These are phyloP conservation scores for Erodium chrysanthum DNA, from an alignment of 441 rosid genomes.

Conservation along the genomic window DNA sequence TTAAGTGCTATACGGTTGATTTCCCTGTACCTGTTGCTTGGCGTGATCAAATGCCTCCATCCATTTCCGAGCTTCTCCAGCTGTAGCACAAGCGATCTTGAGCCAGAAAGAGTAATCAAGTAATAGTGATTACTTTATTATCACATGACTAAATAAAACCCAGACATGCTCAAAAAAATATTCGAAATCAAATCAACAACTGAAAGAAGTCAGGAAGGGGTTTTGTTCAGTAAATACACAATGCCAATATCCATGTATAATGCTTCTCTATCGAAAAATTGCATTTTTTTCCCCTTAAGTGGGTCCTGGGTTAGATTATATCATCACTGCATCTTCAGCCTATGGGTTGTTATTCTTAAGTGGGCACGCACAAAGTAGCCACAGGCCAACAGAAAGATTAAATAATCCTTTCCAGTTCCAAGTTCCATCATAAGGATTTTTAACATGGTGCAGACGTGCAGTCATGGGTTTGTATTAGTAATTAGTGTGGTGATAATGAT, in stretches of 20 bases:
- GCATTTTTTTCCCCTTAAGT: not conserved
- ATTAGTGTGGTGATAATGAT: not conserved
- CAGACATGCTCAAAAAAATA: not conserved
- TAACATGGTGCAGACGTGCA: not conserved
- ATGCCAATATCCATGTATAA: not conserved
- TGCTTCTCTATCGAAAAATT: not conserved
- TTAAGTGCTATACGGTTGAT: constrained; percentile 11
- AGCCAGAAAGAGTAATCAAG: constrained; percentile 20
- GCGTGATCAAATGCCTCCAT: constrained; percentile 91
- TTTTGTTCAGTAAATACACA: not conserved
- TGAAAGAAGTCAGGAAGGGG: not conserved
- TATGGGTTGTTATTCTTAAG: not conserved
- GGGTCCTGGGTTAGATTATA: not conserved
- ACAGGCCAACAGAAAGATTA: not conserved
- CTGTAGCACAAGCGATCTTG: constrained; percentile 85
- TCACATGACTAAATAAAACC: not conserved
- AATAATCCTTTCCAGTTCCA: not conserved
- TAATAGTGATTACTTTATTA: constrained; percentile 11
- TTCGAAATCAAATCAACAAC: not conserved
- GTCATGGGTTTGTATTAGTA: not conserved
- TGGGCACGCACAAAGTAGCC: not conserved
- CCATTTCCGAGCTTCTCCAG: constrained; percentile 86
- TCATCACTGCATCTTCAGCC: not conserved
- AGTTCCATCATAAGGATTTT: not conserved
- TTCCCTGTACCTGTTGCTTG: constrained; percentile 68